phyloP scores from a whole-genome alignment of 2,329 filamentous ascomycete species.

The Penicillium aurantiogriseum region DNA sequence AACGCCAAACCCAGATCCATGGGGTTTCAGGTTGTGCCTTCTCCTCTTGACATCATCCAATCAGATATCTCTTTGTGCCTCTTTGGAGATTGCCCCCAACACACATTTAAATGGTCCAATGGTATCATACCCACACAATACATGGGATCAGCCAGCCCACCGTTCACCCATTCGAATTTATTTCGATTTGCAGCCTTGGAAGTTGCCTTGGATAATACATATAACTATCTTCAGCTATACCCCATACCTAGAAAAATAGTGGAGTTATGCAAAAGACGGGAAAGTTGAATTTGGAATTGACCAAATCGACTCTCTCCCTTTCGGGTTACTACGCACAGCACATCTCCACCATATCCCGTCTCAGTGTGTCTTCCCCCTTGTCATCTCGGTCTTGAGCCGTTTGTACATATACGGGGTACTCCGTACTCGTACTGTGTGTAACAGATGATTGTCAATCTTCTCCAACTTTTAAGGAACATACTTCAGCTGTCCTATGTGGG shows the following conservation, averaged over 20 bases:
- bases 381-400: constrained; percentile 6
- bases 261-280: neutral
- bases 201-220: neutral
- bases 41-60: constrained; percentile 3
- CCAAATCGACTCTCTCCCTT: neutral
- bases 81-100: neutral
- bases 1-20: constrained; percentile 19
- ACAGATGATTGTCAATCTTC: neutral
- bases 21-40: constrained; percentile 28
- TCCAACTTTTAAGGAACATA: neutral
- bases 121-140: neutral
- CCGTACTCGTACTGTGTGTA: neutral
- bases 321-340: constrained; percentile 7
- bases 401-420: neutral
- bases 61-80: neutral
- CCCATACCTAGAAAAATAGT: no score
- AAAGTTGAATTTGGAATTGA: neutral
- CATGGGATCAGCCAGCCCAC: constrained; percentile 18
- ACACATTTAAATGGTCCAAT: neutral
- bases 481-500: neutral
- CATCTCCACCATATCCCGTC: constrained; percentile 11
- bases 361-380: constrained; percentile 3
- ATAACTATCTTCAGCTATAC: neutral
- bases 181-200: no score
- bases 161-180: constrained; percentile 7